Evolutionary conservation across 768 basidiomycete species (phyloP).

Genomic region (Candolleomyces eurysporus): DNA sequence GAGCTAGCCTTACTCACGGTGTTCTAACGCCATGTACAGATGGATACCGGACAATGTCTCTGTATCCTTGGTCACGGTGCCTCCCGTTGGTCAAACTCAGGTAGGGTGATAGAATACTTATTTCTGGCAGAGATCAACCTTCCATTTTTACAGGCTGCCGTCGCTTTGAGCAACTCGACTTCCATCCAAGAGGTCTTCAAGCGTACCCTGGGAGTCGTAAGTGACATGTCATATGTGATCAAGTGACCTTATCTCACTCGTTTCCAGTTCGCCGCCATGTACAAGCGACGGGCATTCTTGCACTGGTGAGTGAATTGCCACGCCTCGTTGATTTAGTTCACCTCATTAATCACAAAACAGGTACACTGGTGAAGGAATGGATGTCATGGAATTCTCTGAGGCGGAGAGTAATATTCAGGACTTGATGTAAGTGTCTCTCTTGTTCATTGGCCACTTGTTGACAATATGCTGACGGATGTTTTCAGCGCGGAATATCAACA

Average conservation of each 20-base stretch:
- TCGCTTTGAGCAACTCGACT: slow-evolving; percentile 75
- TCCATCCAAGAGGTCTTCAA: slow-evolving; percentile 86
- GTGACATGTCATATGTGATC: slow-evolving; percentile 7
- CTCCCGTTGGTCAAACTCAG: slow-evolving; percentile 76
- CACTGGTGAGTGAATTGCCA: slow-evolving; percentile 56
- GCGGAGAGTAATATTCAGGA: slow-evolving; percentile 83
- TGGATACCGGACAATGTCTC: slow-evolving; percentile 94
- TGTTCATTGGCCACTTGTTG: background rate
- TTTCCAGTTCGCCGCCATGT: slow-evolving; percentile 73
- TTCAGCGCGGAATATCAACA: slow-evolving; percentile 86
- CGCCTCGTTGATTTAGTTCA: background rate
- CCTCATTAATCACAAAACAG: slow-evolving; percentile 17
- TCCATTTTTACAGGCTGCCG: slow-evolving; percentile 48
- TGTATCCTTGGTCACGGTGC: slow-evolving; percentile 77
- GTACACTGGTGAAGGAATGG: slow-evolving; percentile 92
- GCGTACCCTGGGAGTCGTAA: slow-evolving; percentile 61
- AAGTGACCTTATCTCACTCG: background rate
- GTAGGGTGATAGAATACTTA: slow-evolving; percentile 31
- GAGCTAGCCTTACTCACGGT: background rate
- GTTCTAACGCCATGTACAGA: slow-evolving; percentile 28
- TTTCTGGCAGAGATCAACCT: slow-evolving; percentile 9
- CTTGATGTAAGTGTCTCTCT: slow-evolving; percentile 59
- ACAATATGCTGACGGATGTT: background rate
- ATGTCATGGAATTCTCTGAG: slow-evolving; percentile 80
- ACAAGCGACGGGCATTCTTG: slow-evolving; percentile 79